A percentile compares a stretch with the other conserved stretches of the same genome.
Evolutionary conservation across 2,329 filamentous ascomycete species (phyloP).

Genomic region (Hypoxylon sp.): DNA sequence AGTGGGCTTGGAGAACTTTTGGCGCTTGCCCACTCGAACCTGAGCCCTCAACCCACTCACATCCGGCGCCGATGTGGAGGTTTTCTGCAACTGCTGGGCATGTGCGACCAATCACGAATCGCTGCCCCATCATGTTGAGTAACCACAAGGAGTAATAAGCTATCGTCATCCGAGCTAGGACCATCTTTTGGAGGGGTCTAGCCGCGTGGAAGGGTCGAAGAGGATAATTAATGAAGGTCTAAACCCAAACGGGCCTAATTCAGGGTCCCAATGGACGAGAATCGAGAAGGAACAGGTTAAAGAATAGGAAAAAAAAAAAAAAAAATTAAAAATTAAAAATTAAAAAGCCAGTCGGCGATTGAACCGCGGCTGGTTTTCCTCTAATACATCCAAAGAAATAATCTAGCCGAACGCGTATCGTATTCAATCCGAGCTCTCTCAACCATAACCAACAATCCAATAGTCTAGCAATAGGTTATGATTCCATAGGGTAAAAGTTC

Average conservation of each 20-base stretch:
- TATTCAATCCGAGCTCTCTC: conserved; percentile 15
- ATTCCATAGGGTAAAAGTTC: conserved; percentile 9
- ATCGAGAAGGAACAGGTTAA: too few relatives aligned
- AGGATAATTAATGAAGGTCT: conserved; percentile 14
- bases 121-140: conserved; percentile 12
- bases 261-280: not conserved
- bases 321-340: conserved; percentile 1
- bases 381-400: conserved; percentile 1
- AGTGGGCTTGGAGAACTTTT: conserved; percentile 12
- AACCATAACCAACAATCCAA: conserved; percentile 33
- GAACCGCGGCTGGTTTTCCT: conserved; percentile 23
- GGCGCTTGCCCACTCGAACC: conserved; percentile 11
- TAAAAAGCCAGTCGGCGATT: conserved; percentile 29
- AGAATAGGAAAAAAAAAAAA: conserved; percentile 2
- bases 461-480: conserved; percentile 34
- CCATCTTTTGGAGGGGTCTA: conserved; percentile 29
- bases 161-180: conserved; percentile 29
- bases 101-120: conserved; percentile 23
- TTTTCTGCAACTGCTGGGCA: conserved; percentile 3
- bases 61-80: conserved; percentile 27
- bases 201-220: conserved; percentile 26
- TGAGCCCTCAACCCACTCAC: not conserved
- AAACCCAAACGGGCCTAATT: conserved; percentile 20
- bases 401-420: conserved; percentile 14
- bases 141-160: conserved; percentile 39